Evolutionary conservation across 352 stramenopile genomes (phyloP).

Genomic region (Pythium monospermum): DNA sequence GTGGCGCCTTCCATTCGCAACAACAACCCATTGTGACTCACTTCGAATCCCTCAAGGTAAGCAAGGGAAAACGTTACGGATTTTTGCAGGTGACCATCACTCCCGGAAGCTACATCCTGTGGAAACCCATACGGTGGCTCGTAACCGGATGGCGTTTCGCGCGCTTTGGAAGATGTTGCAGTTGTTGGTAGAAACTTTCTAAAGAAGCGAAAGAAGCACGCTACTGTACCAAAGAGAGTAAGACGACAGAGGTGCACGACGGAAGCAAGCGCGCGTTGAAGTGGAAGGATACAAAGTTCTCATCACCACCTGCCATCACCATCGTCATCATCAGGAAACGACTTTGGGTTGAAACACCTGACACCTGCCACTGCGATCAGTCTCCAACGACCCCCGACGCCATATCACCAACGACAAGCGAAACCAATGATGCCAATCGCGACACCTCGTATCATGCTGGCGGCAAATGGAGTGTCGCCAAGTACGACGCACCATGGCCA

Average conservation of each 20-base stretch:
- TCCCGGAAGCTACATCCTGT: constrained; percentile 11
- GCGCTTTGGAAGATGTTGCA: constrained; percentile 19
- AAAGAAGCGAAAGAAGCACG: background rate
- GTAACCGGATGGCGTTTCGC: constrained; percentile 17
- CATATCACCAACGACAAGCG: background rate
- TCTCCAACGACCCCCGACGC: background rate
- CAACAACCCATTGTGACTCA: constrained; percentile 45
- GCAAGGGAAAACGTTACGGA: background rate
- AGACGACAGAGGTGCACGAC: no score
- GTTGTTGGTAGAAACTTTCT: constrained; percentile 19
- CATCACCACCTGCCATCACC: no score
- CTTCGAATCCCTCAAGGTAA: background rate
- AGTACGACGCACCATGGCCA: constrained; percentile 10
- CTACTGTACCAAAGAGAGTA: no score
- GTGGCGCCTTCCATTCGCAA: constrained; percentile 52
- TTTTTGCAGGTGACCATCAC: constrained; percentile 15
- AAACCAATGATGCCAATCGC: constrained; percentile 14
- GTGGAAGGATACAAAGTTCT: no score
- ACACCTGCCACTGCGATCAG: background rate
- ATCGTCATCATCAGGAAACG: no score
- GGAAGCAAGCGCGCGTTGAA: no score
- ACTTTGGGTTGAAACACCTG: constrained; percentile 6
- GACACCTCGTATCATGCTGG: constrained; percentile 5
- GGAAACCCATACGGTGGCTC: background rate
- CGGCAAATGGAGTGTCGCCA: background rate